Evolutionary conservation across 2,329 filamentous ascomycete genomes (phyloP).

Genomic region (Xylariaceae sp.): DNA sequence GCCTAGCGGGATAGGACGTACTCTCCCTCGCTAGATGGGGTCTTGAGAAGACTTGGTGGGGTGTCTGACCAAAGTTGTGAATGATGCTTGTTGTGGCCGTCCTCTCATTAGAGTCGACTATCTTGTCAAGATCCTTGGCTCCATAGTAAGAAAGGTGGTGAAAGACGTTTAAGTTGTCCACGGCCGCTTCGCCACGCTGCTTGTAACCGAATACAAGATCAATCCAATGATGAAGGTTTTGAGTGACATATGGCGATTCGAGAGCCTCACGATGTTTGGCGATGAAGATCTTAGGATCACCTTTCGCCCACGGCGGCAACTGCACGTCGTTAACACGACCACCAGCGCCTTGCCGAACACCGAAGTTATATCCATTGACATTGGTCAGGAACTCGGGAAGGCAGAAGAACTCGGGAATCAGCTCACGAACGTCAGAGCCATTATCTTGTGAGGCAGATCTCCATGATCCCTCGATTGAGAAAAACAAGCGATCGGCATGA

Average conservation of each 20-base stretch:
- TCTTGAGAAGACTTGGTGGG: conserved; percentile 85
- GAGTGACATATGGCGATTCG: conserved; percentile 88
- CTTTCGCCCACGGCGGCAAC: conserved; percentile 95
- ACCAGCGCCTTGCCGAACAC: conserved; percentile 74
- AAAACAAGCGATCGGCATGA: conserved; percentile 91
- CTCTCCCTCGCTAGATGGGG: conserved; percentile 76
- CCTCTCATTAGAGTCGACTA: conserved; percentile 81
- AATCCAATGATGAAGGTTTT: conserved; percentile 90
- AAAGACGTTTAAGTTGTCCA: conserved; percentile 92
- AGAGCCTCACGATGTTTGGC: conserved; percentile 92
- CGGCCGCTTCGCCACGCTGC: conserved; percentile 85
- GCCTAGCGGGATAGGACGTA: conserved; percentile 56
- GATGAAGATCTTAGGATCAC: conserved; percentile 92
- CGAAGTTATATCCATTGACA: conserved; percentile 91
- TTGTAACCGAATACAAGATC: conserved; percentile 93
- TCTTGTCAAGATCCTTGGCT: conserved; percentile 86
- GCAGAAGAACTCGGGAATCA: conserved; percentile 97
- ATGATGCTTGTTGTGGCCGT: conserved; percentile 92
- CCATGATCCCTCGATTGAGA: conserved; percentile 89
- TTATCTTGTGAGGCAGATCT: conserved; percentile 82
- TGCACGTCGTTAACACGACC: conserved; percentile 79
- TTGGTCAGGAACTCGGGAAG: conserved; percentile 94
- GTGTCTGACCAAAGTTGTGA: conserved; percentile 97
- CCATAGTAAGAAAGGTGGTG: conserved; percentile 94
- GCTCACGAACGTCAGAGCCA: conserved; percentile 88